These are phyloP conservation scores for Berberis thunbergii DNA, from an alignment of 164 flowering plant genomes.

Conservation along the genomic window DNA sequence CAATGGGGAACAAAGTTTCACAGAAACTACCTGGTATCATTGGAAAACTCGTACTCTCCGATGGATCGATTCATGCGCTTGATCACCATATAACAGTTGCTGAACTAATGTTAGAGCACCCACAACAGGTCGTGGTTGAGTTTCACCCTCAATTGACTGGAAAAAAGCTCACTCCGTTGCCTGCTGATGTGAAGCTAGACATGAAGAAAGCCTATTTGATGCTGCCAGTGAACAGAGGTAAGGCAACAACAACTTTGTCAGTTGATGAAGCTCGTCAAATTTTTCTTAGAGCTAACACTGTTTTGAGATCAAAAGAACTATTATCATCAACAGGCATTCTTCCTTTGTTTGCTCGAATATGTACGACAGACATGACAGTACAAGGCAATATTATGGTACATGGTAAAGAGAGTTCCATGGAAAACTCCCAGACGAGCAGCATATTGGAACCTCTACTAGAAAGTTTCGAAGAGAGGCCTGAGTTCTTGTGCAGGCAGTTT, in stretches of 20 bases:
- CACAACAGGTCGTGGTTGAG: slow-evolving; percentile 74
- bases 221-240: slow-evolving; percentile 53
- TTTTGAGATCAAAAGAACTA: slow-evolving; percentile 22
- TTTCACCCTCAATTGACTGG: slow-evolving; percentile 10
- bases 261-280: slow-evolving; percentile 29
- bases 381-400: neutral
- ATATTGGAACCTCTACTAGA: slow-evolving; percentile 9
- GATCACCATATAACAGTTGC: slow-evolving; percentile 51
- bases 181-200: slow-evolving; percentile 67
- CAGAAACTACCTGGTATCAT: slow-evolving; percentile 10
- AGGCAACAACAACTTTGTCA: slow-evolving; percentile 22
- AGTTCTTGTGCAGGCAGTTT: slow-evolving; percentile 31
- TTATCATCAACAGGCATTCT: slow-evolving; percentile 20
- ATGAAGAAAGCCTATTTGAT: slow-evolving; percentile 46
- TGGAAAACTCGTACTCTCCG: slow-evolving; percentile 52
- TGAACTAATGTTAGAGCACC: slow-evolving; percentile 86
- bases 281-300: slow-evolving; percentile 19
- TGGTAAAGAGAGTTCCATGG: neutral
- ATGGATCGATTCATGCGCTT: slow-evolving; percentile 60
- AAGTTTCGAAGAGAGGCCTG: slow-evolving; percentile 23
- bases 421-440: slow-evolving; percentile 4
- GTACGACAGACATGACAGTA: slow-evolving; percentile 12
- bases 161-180: slow-evolving; percentile 46
- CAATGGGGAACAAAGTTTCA: slow-evolving; percentile 58
- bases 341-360: slow-evolving; percentile 38